Evolutionary conservation across 2,329 filamentous ascomycete genomes (phyloP).

Genomic region (Sporothrix mexicana): DNA sequence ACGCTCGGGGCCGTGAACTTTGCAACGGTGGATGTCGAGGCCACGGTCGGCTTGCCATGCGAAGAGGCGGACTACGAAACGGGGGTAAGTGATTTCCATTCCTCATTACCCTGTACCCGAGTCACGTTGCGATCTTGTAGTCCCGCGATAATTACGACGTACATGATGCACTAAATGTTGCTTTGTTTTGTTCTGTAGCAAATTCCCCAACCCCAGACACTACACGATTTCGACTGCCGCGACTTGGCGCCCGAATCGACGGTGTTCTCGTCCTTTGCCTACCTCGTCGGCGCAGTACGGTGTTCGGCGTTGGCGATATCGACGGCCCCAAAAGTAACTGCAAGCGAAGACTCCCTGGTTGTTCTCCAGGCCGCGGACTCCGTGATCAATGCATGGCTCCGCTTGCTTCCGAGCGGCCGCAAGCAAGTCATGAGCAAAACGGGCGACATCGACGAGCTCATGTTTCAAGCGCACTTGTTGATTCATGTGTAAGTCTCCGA

Average conservation of each 20-base stretch:
- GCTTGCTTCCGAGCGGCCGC: slow-evolving; percentile 46
- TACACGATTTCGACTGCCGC: slow-evolving; percentile 66
- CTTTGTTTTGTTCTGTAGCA: slow-evolving; percentile 48
- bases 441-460: slow-evolving; percentile 44
- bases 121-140: too few relatives aligned
- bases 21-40: slow-evolving; percentile 49
- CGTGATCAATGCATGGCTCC: slow-evolving; percentile 48
- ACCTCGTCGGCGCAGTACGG: slow-evolving; percentile 68
- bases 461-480: slow-evolving; percentile 42
- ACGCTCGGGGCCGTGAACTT: slow-evolving; percentile 43
- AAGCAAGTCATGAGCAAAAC: slow-evolving; percentile 44
- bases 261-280: slow-evolving; percentile 69
- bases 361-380: slow-evolving; percentile 47
- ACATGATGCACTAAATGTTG: too few relatives aligned
- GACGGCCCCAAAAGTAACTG: slow-evolving; percentile 37
- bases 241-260: slow-evolving; percentile 61
- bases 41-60: slow-evolving; percentile 67
- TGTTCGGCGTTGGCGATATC: slow-evolving; percentile 42
- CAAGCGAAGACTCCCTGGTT: slow-evolving; percentile 40
- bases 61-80: slow-evolving; percentile 63
- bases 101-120: too few relatives aligned
- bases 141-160: too few relatives aligned
- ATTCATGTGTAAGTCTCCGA: slow-evolving; percentile 39
- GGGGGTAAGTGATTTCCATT: too few relatives aligned
- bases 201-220: slow-evolving; percentile 52